Conservation (phyloP, 2,329 filamentous ascomycete genomes). For the Exophiala calicioides region DNA sequence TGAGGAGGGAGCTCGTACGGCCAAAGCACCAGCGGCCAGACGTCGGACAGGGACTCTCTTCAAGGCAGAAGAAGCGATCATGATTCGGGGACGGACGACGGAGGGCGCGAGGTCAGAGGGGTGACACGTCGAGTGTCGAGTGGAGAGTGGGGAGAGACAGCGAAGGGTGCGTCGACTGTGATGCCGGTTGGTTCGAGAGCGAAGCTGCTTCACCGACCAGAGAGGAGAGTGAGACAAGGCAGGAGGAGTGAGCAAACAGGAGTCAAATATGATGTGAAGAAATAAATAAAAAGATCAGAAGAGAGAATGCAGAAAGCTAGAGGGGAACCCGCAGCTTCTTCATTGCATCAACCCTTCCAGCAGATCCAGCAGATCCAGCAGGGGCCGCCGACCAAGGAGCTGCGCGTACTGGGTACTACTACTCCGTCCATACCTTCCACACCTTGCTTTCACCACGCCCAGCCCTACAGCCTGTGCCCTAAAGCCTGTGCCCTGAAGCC, state of each 20-base stretch:
- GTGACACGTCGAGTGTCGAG: neutral
- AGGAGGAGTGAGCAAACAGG: too few relatives aligned
- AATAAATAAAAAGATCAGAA: too few relatives aligned
- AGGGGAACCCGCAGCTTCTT: neutral
- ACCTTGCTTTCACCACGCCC: constrained; percentile 5
- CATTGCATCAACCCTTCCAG: neutral
- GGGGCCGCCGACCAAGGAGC: too few relatives aligned
- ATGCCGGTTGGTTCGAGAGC: neutral
- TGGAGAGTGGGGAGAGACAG: constrained; percentile 5
- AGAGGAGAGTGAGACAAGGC: too few relatives aligned
- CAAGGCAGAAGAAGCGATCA: constrained; percentile 28
- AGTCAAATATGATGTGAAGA: too few relatives aligned
- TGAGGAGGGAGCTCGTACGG: constrained; percentile 22
- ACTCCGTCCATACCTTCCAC: constrained; percentile 4
- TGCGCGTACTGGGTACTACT: too few relatives aligned
- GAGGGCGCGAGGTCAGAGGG: neutral
- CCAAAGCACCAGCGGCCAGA: constrained; percentile 28
- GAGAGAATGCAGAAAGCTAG: too few relatives aligned
- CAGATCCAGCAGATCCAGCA: too few relatives aligned
- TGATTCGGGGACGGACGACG: too few relatives aligned
- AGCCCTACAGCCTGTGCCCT: constrained; percentile 4
- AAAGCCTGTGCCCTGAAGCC: too few relatives aligned
- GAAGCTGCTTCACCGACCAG: too few relatives aligned
- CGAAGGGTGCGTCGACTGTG: too few relatives aligned
- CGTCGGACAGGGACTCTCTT: constrained; percentile 28